Evolutionary conservation across 2,329 filamentous ascomycete genomes (phyloP).

Genomic region (Penicillium sp.): DNA sequence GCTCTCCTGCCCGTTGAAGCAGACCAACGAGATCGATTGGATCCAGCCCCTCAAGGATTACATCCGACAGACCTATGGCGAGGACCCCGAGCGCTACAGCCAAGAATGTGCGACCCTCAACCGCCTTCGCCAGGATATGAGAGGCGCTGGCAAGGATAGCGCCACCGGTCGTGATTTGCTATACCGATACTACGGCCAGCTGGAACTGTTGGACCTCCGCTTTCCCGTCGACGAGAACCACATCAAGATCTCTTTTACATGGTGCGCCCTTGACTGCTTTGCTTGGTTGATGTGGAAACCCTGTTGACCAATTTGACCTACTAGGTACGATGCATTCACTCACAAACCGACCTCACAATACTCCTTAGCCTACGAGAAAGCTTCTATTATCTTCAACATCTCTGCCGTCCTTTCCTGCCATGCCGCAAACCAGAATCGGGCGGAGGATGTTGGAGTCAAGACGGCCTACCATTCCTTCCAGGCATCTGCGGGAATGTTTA

Average conservation of each 20-base stretch:
- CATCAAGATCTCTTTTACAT: slow-evolving; percentile 98
- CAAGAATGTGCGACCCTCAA: slow-evolving; percentile 96
- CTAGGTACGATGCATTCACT: slow-evolving; percentile 98
- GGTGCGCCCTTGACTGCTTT: slow-evolving; percentile 59
- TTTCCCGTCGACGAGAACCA: slow-evolving; percentile 99
- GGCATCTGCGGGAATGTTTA: slow-evolving; percentile 98
- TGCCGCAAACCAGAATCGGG: slow-evolving; percentile 87
- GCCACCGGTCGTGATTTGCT: slow-evolving; percentile 89
- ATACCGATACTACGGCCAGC: slow-evolving; percentile 96
- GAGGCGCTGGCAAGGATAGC: slow-evolving; percentile 94
- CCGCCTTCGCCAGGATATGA: slow-evolving; percentile 94
- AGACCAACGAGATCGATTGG: slow-evolving; percentile 99
- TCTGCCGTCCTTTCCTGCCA: slow-evolving; percentile 95
- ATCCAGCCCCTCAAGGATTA: slow-evolving; percentile 87
- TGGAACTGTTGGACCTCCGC: slow-evolving; percentile 88
- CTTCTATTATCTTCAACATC: slow-evolving; percentile 99
- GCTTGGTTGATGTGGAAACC: not conserved
- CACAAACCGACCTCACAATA: slow-evolving; percentile 97
- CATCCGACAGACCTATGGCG: slow-evolving; percentile 90
- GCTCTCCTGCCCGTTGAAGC: slow-evolving; percentile 89
- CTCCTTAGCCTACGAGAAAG: slow-evolving; percentile 96
- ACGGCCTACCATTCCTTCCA: slow-evolving; percentile 98
- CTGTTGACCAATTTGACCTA: slow-evolving; percentile 9
- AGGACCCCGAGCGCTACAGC: slow-evolving; percentile 92
- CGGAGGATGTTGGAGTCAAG: slow-evolving; percentile 90